Conservation (phyloP, 2,329 filamentous ascomycete species). For the Monilinia vaccinii-corymbosi region DNA sequence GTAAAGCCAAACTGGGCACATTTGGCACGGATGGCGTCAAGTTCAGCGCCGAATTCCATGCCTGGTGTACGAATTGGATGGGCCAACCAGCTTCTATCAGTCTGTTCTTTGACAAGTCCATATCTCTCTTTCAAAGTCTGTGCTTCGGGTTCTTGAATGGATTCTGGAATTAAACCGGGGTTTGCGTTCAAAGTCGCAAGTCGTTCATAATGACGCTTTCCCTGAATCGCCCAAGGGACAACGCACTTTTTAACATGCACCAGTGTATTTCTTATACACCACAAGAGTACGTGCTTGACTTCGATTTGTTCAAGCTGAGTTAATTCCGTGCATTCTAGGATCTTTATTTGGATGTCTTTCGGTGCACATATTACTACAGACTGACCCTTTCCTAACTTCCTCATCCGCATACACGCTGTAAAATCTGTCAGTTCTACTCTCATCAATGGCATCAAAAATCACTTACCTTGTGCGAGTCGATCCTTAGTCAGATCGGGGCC, state of each 20-base stretch:
- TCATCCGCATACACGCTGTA: constrained; percentile 61
- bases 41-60: background rate
- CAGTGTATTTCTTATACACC: constrained; percentile 51
- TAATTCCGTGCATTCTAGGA: constrained; percentile 30
- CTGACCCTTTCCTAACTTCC: constrained; percentile 58
- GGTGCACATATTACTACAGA: constrained; percentile 53
- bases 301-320: constrained; percentile 29
- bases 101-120: constrained; percentile 13
- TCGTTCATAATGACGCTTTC: constrained; percentile 38
- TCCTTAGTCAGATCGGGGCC: constrained; percentile 60
- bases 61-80: background rate
- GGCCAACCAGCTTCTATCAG: background rate
- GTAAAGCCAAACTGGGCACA: constrained; percentile 32
- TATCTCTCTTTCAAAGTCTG: constrained; percentile 45
- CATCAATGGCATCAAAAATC: background rate
- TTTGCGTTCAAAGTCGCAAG: background rate
- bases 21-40: constrained; percentile 19
- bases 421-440: constrained; percentile 9
- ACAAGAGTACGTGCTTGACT: constrained; percentile 47
- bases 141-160: constrained; percentile 45
- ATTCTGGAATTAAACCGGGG: background rate
- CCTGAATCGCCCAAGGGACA: constrained; percentile 53
- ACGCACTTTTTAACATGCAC: constrained; percentile 39
- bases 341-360: constrained; percentile 48
- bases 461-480: constrained; percentile 17